Evolutionary conservation across 1,139 yeast genomes (phyloP).

Genomic region (Candida sanyaensis): DNA sequence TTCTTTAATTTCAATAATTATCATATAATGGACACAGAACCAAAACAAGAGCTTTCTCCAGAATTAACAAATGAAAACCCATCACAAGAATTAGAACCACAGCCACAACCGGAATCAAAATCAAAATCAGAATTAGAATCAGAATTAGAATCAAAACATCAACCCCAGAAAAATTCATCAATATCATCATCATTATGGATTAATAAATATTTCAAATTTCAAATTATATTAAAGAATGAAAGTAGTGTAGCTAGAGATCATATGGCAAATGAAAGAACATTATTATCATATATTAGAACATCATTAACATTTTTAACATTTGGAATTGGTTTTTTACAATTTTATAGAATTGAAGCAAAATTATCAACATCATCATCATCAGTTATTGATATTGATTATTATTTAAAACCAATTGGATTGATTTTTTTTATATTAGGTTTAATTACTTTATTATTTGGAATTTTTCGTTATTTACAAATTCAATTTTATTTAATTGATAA

Average conservation of each 20-base stretch:
- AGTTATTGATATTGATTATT: conserved; percentile 10
- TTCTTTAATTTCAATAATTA: neutral
- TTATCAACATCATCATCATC: neutral
- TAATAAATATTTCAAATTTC: conserved; percentile 4
- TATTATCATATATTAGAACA: conserved; percentile 38
- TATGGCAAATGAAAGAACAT: conserved; percentile 42
- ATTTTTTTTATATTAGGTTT: conserved; percentile 25
- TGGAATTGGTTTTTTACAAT: conserved; percentile 33
- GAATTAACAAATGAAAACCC: neutral
- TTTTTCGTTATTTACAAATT: conserved; percentile 28
- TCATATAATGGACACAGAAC: neutral
- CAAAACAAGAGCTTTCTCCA: neutral
- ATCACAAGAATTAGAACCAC: neutral
- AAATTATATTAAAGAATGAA: conserved; percentile 22
- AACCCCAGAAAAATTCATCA: no score
- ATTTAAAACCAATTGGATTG: conserved; percentile 26
- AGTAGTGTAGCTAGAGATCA: conserved; percentile 38
- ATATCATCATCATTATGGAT: no score
- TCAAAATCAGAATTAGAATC: no score
- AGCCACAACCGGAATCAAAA: no score
- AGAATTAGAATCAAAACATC: neutral
- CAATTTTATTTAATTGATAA: conserved; percentile 28
- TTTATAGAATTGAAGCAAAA: conserved; percentile 24
- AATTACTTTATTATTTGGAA: conserved; percentile 26
- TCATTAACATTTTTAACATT: conserved; percentile 29